These are phyloP conservation scores for Annona squamosa DNA, from an alignment of 164 flowering plant genomes.

Conservation along the genomic window DNA sequence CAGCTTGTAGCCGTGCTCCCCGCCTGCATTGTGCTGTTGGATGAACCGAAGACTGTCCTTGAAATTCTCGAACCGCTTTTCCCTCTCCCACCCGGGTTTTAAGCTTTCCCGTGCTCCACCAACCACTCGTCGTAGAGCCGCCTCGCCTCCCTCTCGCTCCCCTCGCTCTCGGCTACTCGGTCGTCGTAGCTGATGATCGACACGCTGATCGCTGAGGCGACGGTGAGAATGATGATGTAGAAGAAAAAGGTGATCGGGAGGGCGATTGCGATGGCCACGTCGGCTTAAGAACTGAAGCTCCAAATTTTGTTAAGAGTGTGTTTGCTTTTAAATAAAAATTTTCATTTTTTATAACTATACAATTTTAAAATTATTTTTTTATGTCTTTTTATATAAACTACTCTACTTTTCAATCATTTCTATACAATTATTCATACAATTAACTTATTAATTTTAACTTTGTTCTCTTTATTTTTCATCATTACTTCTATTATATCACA, in stretches of 20 bases:
- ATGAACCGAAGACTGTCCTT: slow-evolving; percentile 57
- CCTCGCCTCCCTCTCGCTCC: slow-evolving; percentile 39
- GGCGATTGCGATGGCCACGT: no score
- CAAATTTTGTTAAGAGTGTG: no score
- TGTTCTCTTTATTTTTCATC: no score
- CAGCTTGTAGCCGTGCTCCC: slow-evolving; percentile 37
- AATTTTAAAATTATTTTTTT: no score
- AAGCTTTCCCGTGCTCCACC: slow-evolving; percentile 40
- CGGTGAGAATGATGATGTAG: slow-evolving; percentile 17
- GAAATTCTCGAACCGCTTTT: slow-evolving; percentile 15
- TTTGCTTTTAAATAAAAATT: no score
- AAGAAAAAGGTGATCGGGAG: neutral
- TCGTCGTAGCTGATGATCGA: slow-evolving; percentile 25
- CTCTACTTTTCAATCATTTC: no score
- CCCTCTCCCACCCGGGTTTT: slow-evolving; percentile 48
- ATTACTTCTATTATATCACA: no score
- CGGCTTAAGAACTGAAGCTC: no score
- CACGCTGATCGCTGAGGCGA: slow-evolving; percentile 21
- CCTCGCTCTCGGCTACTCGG: slow-evolving; percentile 13
- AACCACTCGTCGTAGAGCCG: slow-evolving; percentile 48
- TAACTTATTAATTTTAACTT: no score
- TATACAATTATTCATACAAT: no score
- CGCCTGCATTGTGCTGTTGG: slow-evolving; percentile 54
- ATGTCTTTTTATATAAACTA: no score
- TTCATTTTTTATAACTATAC: no score